Evolutionary conservation across 306 rosid species (phyloP), one percentile per base, ranked within the genome.

Genomic region (Canavalia gladiata): DNA sequence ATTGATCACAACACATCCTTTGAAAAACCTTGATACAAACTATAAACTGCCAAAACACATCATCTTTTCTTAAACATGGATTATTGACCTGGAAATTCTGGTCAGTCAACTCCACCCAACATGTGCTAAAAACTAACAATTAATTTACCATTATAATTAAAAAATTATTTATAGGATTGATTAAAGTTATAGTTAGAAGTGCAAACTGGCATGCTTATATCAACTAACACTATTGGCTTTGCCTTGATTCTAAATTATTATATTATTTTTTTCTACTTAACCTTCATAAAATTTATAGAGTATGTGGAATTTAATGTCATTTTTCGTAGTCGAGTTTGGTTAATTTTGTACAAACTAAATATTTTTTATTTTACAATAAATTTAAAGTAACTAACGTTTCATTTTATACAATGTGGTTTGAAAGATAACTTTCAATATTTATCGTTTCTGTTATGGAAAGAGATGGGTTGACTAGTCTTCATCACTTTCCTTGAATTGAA

Each of bases 61-160:
- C 52, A 46, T 10, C 7, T 25, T 65, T 46, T 66, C 63, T 52
- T 9, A 25, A 33, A 30, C 31, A 65, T 39, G 31, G 64, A 51
- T 50, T 35, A 50, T 1, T 77, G 12, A 31, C 49, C 41, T 3
- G 72, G 68, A 55, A 68, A 42, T 78, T 31, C 47, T 8, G 51
- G 49, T 80, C 42, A 70, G 64, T 80, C 83, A 80, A 70, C 72
- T 70, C 33, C n/a, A 31, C n/a, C 46, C 46, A 67, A n/a, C 82
- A 57, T 45, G 70, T 68, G 45, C 76, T 57, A 8, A 55, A 69
- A 33, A 58, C 52, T 57, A 79, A 58, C 3, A 0, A 54, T 59
- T 31, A 30, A 39, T 42, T 37, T 35, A 33, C 45, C 50, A 33
- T 72, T 72, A 49, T 34, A 68, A 1, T 0, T 6, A 46, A 9